Evolutionary conservation across 352 stramenopile species (phyloP), one percentile per base, ranked within the genome.

Genomic region (Phytophthora ohioensis): DNA sequence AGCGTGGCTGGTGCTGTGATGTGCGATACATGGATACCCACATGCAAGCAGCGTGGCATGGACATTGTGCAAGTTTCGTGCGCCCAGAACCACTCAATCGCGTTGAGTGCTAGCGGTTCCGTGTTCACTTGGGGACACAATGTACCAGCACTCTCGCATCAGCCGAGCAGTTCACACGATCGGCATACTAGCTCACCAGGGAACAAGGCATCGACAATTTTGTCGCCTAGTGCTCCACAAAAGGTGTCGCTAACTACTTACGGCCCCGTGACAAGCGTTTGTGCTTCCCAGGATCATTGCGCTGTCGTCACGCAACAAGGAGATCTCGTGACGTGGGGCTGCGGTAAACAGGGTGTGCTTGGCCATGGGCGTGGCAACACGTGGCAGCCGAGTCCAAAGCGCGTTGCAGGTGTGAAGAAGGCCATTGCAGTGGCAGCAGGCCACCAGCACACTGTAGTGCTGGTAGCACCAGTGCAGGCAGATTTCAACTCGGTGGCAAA

Each of bases 71-170:
- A 87, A 45, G 69, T 95, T 42, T 91, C 86, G 15, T 95, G 85
- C 45, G 88, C 88, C 11, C 83, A 82, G 41, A 91, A 93, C 41
- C 86, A 95, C 51, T 94, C 86, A 9, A 95, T 95, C 32, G 88
- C 85, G 9, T 65, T 94, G n/a, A 81, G 73, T 34, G 71, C 77
- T 30, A 80, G 77, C 30, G 88, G 88, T 15, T 78, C 76, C 2
- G 88, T 95, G 0, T 94, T 87, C 60, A 93, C 85, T 15, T 95
- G 88, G 86, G 82, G 88, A 0, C 84, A 91, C 59, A 91, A 91
- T 63, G 79, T 76, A 34, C 81, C 85, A 36, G 82, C 85, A 51
- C 78, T 93, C 1, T 91, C 84, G 31, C 81, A 91, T 38, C 67
- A 76, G 48, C 48, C 64, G 5, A 75, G 38, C 21, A 64, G 11